Conservation (phyloP, 345 rosid genomes). For the Linum usitatissimum region DNA sequence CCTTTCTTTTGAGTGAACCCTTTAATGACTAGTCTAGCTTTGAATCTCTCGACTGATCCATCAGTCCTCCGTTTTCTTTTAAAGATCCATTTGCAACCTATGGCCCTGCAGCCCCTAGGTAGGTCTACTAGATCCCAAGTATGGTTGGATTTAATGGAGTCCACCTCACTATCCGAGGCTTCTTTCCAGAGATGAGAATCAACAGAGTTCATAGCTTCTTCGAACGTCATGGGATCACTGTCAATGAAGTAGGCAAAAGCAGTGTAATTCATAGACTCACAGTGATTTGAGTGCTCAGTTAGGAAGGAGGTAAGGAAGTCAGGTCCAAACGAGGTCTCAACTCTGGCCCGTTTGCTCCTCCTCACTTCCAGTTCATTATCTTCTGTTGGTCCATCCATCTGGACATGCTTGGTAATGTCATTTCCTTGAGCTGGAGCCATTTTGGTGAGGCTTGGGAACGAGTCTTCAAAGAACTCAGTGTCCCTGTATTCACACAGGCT, state of each 20-base stretch:
- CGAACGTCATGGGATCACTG: not conserved
- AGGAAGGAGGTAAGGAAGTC: no score
- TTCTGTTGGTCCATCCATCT: not conserved
- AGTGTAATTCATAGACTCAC: no score
- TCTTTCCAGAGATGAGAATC: not conserved
- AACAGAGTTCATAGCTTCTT: not conserved
- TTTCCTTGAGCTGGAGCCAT: not conserved
- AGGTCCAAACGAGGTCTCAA: no score
- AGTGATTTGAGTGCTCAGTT: no score
- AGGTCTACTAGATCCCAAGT: conserved; percentile 1
- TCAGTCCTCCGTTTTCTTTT: not conserved
- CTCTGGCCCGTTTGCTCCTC: not conserved
- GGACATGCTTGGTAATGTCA: not conserved
- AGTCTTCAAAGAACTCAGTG: not conserved
- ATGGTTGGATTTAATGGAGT: not conserved
- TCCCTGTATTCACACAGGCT: not conserved
- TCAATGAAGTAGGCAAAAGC: no score
- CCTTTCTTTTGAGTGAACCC: not conserved
- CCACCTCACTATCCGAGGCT: not conserved
- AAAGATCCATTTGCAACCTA: conserved; percentile 3
- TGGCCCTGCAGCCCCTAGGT: not conserved
- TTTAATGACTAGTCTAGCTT: not conserved
- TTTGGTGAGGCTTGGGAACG: not conserved
- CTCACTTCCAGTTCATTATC: not conserved
- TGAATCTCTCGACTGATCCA: conserved; percentile 1